phyloP scores from a whole-genome alignment of 2,329 filamentous ascomycete species.

The Colletotrichum falcatum region DNA sequence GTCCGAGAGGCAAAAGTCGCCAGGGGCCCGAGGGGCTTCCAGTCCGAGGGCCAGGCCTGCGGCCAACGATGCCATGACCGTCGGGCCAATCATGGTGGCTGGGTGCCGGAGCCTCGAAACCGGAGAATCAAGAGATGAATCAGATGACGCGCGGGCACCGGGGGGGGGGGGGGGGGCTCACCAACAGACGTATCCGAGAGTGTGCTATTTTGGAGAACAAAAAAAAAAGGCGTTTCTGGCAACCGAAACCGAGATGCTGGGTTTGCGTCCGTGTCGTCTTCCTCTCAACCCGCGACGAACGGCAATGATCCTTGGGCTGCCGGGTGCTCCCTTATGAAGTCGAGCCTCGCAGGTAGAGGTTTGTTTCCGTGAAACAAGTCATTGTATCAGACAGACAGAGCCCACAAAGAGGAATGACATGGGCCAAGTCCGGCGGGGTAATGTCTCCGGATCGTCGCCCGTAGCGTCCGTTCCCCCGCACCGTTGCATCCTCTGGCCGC shows the following conservation, averaged over 20 bases:
- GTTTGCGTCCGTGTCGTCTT: neutral
- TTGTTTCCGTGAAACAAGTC: slow-evolving; percentile 22
- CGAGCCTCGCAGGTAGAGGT: neutral
- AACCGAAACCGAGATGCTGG: no score
- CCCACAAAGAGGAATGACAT: slow-evolving; percentile 25
- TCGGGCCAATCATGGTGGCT: slow-evolving; percentile 24
- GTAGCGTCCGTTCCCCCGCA: slow-evolving; percentile 35
- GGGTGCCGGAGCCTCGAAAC: slow-evolving; percentile 1
- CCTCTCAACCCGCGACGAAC: neutral
- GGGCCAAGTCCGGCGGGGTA: slow-evolving; percentile 35
- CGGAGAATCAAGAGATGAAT: slow-evolving; percentile 2
- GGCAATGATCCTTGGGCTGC: neutral
- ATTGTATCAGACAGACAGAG: slow-evolving; percentile 21
- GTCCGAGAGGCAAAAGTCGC: neutral
- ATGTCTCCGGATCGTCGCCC: neutral
- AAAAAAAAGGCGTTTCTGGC: no score
- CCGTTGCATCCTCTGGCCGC: slow-evolving; percentile 20
- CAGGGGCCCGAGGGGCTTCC: neutral
- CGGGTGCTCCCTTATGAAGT: slow-evolving; percentile 15
- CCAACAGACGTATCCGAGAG: slow-evolving; percentile 21
- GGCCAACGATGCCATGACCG: slow-evolving; percentile 4
- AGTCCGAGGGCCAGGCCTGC: slow-evolving; percentile 11
- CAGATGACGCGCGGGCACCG: neutral
- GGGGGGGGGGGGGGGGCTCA: no score
- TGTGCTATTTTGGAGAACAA: neutral